Conservation (phyloP, 371 early-diverging fungal species). For the Dichotomocladium elegans region DNA sequence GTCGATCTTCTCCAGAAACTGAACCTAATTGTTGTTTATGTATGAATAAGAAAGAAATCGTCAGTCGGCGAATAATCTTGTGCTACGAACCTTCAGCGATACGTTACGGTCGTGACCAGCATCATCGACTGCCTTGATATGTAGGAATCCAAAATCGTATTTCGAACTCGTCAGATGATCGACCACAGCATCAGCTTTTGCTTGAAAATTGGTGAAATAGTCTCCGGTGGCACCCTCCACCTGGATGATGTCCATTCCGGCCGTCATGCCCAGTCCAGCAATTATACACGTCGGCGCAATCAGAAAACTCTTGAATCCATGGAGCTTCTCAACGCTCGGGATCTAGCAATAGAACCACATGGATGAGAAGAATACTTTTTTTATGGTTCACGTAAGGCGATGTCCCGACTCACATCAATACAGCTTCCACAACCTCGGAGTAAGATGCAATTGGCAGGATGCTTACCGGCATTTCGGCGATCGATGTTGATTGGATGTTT, state of each 20-base stretch:
- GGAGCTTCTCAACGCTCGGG: conserved; percentile 37
- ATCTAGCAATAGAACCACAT: conserved; percentile 22
- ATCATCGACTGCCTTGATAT: conserved; percentile 56
- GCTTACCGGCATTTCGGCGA: conserved; percentile 25
- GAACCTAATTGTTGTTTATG: conserved; percentile 6
- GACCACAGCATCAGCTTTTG: conserved; percentile 33
- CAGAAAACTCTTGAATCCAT: conserved; percentile 39
- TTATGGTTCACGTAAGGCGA: neutral
- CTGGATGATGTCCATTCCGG: conserved; percentile 40
- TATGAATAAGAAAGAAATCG: neutral
- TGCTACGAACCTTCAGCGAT: conserved; percentile 28
- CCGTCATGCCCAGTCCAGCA: conserved; percentile 48
- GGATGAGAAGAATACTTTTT: neutral
- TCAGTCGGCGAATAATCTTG: neutral
- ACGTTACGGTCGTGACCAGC: conserved; percentile 46
- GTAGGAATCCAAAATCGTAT: conserved; percentile 50
- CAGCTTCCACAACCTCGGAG: conserved; percentile 45
- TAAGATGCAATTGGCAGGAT: conserved; percentile 46
- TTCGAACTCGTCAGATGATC: conserved; percentile 5
- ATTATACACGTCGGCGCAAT: conserved; percentile 59
- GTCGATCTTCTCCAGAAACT: conserved; percentile 43
- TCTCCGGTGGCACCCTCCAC: conserved; percentile 53
- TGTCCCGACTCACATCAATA: conserved; percentile 25
- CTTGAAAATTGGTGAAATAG: conserved; percentile 41
- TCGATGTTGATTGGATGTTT: conserved; percentile 42